Percentiles rank a stretch among this genome's conserved stretches.
Conservation (phyloP, 2,329 filamentous ascomycete species). For the Fusarium torulosum region DNA sequence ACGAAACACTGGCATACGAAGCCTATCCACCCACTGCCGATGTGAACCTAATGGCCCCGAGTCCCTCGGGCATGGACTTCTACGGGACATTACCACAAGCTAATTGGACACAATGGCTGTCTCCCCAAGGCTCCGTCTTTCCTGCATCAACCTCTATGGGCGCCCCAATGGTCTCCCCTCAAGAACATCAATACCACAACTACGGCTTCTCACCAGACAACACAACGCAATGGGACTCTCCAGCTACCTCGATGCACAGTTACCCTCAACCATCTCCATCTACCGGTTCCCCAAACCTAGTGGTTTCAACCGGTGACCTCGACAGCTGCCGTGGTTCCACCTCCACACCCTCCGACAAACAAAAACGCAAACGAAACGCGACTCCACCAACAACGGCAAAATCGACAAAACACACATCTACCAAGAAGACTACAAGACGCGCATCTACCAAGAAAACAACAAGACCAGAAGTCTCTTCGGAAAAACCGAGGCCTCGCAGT, state of each 20-base stretch:
- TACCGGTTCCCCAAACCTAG: neutral
- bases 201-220: neutral
- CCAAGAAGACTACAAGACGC: conserved; percentile 1
- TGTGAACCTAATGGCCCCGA: neutral
- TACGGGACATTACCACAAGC: neutral
- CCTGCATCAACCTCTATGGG: neutral
- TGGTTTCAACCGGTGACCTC: neutral
- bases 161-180: neutral
- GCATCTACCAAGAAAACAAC: neutral
- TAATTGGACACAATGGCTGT: conserved; percentile 2
- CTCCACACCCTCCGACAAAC: neutral
- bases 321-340: neutral
- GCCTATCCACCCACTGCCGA: neutral
- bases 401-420: neutral
- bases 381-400: rapidly evolving
- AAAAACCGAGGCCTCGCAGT: neutral
- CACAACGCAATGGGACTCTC: neutral
- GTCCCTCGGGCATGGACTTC: rapidly evolving
- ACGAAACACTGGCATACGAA: neutral
- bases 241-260: neutral
- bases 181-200: neutral
- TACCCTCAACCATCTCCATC: neutral
- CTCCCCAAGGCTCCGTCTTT: neutral
- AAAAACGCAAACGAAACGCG: neutral
- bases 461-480: neutral